phyloP scores from a whole-genome alignment of 768 basidiomycete genomes.

The Candolleomyces aberdarensis region DNA sequence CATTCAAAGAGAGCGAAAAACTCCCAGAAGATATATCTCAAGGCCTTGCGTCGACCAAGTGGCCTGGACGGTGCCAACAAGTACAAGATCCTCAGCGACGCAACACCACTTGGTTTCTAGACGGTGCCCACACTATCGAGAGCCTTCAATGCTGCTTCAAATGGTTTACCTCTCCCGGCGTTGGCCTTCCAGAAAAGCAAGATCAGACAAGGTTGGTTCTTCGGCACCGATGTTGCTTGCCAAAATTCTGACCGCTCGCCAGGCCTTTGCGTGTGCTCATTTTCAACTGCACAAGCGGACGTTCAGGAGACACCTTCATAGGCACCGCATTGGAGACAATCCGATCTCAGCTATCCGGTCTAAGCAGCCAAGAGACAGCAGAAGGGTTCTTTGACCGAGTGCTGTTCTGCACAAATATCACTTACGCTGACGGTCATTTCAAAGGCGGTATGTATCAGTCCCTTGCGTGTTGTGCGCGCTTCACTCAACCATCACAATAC shows the following conservation, averaged over 20 bases:
- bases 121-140: slow-evolving; percentile 94
- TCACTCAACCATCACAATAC: background rate
- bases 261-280: slow-evolving; percentile 57
- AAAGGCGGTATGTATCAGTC: slow-evolving; percentile 68
- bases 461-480: background rate
- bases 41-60: slow-evolving; percentile 68
- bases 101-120: slow-evolving; percentile 79
- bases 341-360: slow-evolving; percentile 40
- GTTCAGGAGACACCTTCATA: slow-evolving; percentile 76
- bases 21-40: slow-evolving; percentile 53
- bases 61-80: slow-evolving; percentile 95
- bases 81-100: slow-evolving; percentile 56
- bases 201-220: background rate
- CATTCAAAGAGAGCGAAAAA: slow-evolving; percentile 19
- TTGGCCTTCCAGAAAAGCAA: slow-evolving; percentile 36
- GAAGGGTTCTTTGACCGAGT: slow-evolving; percentile 73
- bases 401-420: slow-evolving; percentile 96
- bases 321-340: slow-evolving; percentile 52
- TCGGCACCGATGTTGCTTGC: background rate
- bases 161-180: slow-evolving; percentile 75
- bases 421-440: slow-evolving; percentile 83
- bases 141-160: slow-evolving; percentile 83
- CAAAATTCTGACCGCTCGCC: background rate
- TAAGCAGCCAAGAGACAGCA: slow-evolving; percentile 34
- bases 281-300: slow-evolving; percentile 94